Evolutionary conservation across 495 filamentous ascomycete species (phyloP), one percentile per base, ranked within the genome.

Genomic region (Penicillium mononematosum): DNA sequence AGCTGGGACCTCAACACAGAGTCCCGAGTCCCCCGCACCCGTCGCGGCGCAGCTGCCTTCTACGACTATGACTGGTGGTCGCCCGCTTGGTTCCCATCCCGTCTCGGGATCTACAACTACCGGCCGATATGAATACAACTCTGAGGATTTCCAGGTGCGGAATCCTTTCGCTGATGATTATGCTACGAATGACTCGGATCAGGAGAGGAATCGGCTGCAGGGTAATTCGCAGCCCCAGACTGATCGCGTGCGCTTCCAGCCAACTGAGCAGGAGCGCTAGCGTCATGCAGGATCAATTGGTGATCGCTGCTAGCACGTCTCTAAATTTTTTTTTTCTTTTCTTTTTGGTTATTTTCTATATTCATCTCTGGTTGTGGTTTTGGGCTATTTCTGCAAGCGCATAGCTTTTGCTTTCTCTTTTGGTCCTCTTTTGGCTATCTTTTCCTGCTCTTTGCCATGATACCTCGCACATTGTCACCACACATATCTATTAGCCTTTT

Each of bases 141-240:
- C 76, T 16, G 70, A 71, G 49, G 75, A 77, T 51, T 77, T 73
- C 56, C 68, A 74, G 46, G 75, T 78, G 44, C 74, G 75, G 60
- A 77, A 79, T 45, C 76, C 76, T 5, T 79, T 78, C 42, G 76
- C 75, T 4, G 76, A 79, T 59, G 66, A 63, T 36, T 66, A 61
- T 61, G 69, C 53, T 19, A 61, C 66, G 29, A 54, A 63, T 44
- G 51, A 65, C 5, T 55, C 50, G 34, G 53, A 60, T 25, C 45
- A 49, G 31, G 62, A 63, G 34, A 56, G 62, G 36, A 44, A 47
- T 39, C 57, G 32, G 20, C 24, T 12, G 41, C 51, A 27, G 34
- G 27, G 3, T 19, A 49, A 22, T 19, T 27, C 10, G 17, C 51
- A 31, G 42, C 6, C 27, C 14, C 47, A 44, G 39, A 32, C 19